A percentile compares a stretch with the other conserved stretches of the same genome.
These are phyloP conservation scores for Rhodomyrtus psidioides DNA, from an alignment of 441 rosid genomes.

Conservation along the genomic window DNA sequence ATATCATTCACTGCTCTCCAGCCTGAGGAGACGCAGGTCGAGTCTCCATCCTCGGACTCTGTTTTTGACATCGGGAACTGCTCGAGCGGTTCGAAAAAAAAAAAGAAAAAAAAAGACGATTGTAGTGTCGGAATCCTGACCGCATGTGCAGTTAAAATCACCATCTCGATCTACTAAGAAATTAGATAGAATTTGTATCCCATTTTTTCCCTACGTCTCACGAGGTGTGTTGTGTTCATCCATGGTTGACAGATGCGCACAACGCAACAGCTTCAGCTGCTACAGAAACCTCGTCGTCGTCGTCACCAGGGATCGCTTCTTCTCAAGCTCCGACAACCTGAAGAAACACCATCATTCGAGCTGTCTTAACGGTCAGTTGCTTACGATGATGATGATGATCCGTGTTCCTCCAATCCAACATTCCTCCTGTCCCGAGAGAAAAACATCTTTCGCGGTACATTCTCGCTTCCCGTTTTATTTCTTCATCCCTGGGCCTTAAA, in stretches of 20 bases:
- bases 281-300: conserved; percentile 22
- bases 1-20: background rate
- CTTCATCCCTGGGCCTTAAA: background rate
- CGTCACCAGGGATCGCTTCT: conserved; percentile 19
- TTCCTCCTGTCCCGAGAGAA: background rate
- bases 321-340: conserved; percentile 30
- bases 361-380: background rate
- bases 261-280: conserved; percentile 18
- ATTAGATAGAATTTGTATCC: background rate
- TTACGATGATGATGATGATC: background rate
- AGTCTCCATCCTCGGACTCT: background rate
- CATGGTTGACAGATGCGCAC: conserved; percentile 25
- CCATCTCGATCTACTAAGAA: background rate
- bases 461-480: background rate
- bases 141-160: background rate
- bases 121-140: background rate
- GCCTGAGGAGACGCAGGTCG: background rate
- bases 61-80: too few relatives aligned
- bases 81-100: too few relatives aligned
- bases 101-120: background rate
- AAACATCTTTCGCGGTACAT: background rate
- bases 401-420: background rate
- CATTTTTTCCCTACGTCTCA: background rate
- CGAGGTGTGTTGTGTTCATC: background rate
- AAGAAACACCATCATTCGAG: background rate